Evolutionary conservation across 176 grass and related monocot species (phyloP), one percentile per base, ranked within the genome.

Genomic region (Rhynchospora breviuscula): DNA sequence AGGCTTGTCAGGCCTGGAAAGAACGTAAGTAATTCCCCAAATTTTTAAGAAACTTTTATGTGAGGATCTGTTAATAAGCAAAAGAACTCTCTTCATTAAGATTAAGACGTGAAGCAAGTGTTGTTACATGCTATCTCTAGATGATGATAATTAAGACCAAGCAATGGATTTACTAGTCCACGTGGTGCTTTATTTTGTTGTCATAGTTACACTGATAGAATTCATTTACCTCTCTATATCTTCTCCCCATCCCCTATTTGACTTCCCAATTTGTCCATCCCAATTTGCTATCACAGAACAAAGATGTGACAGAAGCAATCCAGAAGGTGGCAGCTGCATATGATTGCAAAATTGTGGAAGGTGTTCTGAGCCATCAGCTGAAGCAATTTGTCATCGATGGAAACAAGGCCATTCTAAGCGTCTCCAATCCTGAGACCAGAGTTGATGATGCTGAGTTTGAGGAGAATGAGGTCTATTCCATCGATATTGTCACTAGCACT

Each of bases 391-490:
- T 99, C 43, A 99, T 99, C 31, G 97, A 99, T 79, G 91, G 97
- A 67, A 99, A 99, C 84, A 99, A 99, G 83, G 89, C 94, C 3
- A 90, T 99, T 6, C 85, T 99, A 63, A 99, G 93, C 78, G 85
- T 93, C 29, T 83, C 88, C 44, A 96, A 90, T 85, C 89, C 97
- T 69, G 97, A 99, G 10, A 99, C 97, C 1, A 92, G 92, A 85
- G 97, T 96, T 51, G 97, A 99, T 91, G 97, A 99, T 88, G 91
- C 93, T 80, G 97, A 99, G 40, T 99, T 99, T 89, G 97, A 99
- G 79, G 97, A 99, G 87, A 99, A 99, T 89, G 97, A 99, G 89
- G 93, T 99, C 8, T 99, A 99, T 85, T 93, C 97, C 31, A 90
- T 99, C 62, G 97, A 99, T 85, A 95, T 99, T 67, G 97, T 99